Evolutionary conservation across 169 alveolate genomes (phyloP), one percentile per base, ranked within the genome.

Genomic region (Cytauxzoon felis): DNA sequence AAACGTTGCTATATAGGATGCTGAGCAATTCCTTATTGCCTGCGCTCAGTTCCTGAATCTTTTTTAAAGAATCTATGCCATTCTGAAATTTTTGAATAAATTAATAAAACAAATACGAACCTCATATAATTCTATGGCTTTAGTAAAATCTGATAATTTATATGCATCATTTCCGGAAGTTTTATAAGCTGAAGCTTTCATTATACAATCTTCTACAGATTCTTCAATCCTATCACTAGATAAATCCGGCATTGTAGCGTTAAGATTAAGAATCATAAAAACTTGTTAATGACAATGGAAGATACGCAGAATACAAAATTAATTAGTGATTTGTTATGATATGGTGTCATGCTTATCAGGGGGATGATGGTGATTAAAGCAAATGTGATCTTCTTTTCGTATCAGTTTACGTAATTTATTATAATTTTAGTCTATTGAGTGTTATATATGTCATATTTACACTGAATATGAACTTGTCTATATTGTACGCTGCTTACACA

Each of bases 111-210:
- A 1, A 23, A 1, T 0, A 2, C n/a, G 40, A 33, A 76, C 86
- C 64, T 66, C 54, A 43, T 76, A 76, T 3, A 21, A 45, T 21
- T 66, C 68, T 0, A 41, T 29, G 13, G 86, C 83, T 16, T 23
- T 62, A 13, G 34, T 5, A 53, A 32, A 76, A 36, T 76, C 64
- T 41, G 80, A 16, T 2, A 54, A 45, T 51, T 76, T 76, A 67
- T 57, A 76, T 34, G 78, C 50, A 0, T 45, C 76, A 40, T 76
- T 76, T 21, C 86, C 86, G 51, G 59, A 43, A 26, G 67, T 72
- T 67, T 76, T 76, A 47, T 38, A 26, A 0, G 54, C 18, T 40
- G 30, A 66, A 0, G 86, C 86, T 50, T 57, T 65, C 23, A 73
- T 32, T 13, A 76, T 38, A 50, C 80, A 49, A 24, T 66, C 86